phyloP scores from a whole-genome alignment of 345 rosid genomes.

The Psidium friedrichsthalianum region DNA sequence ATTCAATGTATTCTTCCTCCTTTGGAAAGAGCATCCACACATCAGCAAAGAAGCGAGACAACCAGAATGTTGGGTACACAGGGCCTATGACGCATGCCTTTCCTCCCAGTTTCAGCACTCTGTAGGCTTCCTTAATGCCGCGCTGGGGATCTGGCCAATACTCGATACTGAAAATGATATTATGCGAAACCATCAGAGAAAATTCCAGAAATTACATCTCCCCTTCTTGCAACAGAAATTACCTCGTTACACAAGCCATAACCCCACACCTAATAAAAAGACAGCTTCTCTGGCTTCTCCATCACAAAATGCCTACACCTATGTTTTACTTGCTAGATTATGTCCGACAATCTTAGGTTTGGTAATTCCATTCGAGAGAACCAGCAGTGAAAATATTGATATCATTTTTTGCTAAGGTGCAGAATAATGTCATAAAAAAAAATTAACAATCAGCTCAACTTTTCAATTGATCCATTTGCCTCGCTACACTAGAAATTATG shows the following conservation, averaged over 20 bases:
- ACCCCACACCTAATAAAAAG: neutral
- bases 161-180: constrained; percentile 56
- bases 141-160: constrained; percentile 99
- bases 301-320: neutral
- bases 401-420: neutral
- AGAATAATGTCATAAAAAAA: neutral
- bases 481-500: neutral
- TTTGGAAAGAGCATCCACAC: constrained; percentile 99
- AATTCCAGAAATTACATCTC: neutral
- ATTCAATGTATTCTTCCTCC: constrained; percentile 98
- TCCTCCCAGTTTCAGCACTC: constrained; percentile 86
- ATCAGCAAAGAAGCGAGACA: constrained; percentile 96
- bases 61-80: constrained; percentile 91
- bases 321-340: neutral
- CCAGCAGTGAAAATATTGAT: neutral
- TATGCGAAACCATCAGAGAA: neutral
- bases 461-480: neutral
- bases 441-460: neutral
- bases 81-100: constrained; percentile 95
- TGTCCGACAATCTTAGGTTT: neutral
- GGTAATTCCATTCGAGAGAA: neutral
- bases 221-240: neutral
- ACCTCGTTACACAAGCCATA: neutral
- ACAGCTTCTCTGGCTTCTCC: neutral
- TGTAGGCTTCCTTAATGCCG: constrained; percentile 93